These are phyloP conservation scores for Lycium barbarum DNA, from an alignment of 257 asterid species.

Conservation along the genomic window DNA sequence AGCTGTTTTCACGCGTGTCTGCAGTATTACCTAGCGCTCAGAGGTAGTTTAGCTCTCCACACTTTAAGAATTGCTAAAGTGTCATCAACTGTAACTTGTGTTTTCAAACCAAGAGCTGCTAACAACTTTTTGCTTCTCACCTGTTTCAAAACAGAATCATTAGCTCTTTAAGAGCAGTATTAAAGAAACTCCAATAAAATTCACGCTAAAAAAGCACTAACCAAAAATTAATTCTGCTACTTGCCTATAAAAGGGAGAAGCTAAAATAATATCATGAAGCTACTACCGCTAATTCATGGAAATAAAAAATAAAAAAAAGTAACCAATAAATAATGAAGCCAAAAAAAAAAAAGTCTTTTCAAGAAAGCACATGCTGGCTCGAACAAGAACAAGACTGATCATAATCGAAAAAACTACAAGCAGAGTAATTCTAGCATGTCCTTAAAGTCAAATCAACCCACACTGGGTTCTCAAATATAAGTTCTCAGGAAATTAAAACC, in stretches of 20 bases:
- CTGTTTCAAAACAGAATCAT: constrained; percentile 22
- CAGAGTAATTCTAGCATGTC: not conserved
- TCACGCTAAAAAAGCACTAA: not conserved
- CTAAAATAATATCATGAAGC: not conserved
- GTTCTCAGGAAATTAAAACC: not conserved
- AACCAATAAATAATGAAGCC: not conserved
- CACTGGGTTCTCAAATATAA: not conserved
- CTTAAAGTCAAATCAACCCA: constrained; percentile 3
- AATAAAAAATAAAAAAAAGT: not conserved
- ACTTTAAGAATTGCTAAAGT: constrained; percentile 27
- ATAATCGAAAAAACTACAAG: not conserved
- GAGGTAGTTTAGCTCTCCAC: constrained; percentile 29
- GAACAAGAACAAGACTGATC: not conserved
- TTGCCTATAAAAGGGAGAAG: not conserved
- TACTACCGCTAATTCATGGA: not conserved
- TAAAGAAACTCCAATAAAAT: not conserved
- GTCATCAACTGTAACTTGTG: constrained; percentile 28
- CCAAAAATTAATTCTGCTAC: not conserved
- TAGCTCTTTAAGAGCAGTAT: constrained; percentile 3
- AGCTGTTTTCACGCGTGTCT: not conserved
- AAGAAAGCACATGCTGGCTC: constrained; percentile 10
- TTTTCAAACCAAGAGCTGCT: constrained; percentile 21
- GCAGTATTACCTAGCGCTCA: constrained; percentile 21
- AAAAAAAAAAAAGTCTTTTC: constrained; percentile 11
- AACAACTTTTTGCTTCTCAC: constrained; percentile 29